Evolutionary conservation across 1,139 yeast genomes (phyloP).

Genomic region (Schwanniomyces etchellsii): DNA sequence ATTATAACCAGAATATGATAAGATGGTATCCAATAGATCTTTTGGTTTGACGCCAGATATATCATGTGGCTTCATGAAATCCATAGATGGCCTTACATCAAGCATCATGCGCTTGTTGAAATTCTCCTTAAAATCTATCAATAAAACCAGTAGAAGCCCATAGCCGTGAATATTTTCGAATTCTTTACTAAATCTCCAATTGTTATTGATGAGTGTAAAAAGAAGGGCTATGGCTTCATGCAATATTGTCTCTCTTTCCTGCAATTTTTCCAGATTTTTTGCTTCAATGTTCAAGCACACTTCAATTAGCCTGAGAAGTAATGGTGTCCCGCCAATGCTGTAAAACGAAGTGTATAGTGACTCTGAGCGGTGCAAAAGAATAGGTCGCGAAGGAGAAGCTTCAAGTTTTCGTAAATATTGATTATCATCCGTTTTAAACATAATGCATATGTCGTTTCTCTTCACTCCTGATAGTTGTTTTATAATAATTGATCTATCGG

Average conservation of each 20-base stretch:
- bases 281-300: conserved; percentile 12
- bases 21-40: conserved; percentile 16
- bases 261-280: background rate
- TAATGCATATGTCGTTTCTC: background rate
- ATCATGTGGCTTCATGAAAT: background rate
- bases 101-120: conserved; percentile 13
- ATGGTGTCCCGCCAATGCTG: conserved; percentile 31
- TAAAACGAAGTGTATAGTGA: conserved; percentile 29
- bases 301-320: conserved; percentile 29
- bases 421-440: background rate
- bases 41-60: conserved; percentile 1
- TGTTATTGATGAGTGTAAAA: conserved; percentile 22
- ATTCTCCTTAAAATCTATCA: conserved; percentile 22
- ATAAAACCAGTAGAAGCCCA: conserved; percentile 28
- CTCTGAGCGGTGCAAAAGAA: conserved; percentile 1
- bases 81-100: conserved; percentile 8
- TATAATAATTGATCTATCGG: background rate
- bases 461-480: background rate
- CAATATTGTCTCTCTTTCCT: conserved; percentile 17
- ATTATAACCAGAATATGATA: conserved; percentile 22
- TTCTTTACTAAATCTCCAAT: conserved; percentile 37
- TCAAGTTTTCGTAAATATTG: background rate
- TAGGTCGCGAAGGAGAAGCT: background rate
- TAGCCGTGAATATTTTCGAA: conserved; percentile 41
- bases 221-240: conserved; percentile 19